Percentiles rank a stretch among this genome's conserved stretches.
These are phyloP conservation scores for Penicillium sp. DNA, from an alignment of 2,329 filamentous ascomycete genomes.

Conservation along the genomic window DNA sequence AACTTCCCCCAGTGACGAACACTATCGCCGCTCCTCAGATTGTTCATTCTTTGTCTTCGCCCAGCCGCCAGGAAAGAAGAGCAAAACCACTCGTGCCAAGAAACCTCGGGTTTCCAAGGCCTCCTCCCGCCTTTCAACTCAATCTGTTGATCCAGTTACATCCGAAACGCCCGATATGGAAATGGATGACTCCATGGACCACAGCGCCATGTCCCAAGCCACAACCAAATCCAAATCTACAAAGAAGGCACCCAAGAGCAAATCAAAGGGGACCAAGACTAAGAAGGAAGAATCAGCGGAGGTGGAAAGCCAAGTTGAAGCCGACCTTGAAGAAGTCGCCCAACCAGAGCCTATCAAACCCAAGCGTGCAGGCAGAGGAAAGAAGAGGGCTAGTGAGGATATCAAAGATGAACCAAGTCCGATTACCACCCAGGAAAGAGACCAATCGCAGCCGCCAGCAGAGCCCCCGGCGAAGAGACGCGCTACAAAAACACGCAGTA, in stretches of 20 bases:
- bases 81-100: slow-evolving; percentile 58
- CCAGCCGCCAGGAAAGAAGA: slow-evolving; percentile 50
- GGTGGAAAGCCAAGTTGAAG: slow-evolving; percentile 35
- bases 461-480: slow-evolving; percentile 59
- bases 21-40: slow-evolving; percentile 72
- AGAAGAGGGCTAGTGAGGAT: slow-evolving; percentile 64
- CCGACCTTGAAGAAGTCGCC: slow-evolving; percentile 29
- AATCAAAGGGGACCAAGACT: slow-evolving; percentile 37
- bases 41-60: slow-evolving; percentile 80
- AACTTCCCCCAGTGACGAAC: slow-evolving; percentile 67
- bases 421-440: slow-evolving; percentile 14
- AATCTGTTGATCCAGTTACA: slow-evolving; percentile 47
- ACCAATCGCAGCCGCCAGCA: slow-evolving; percentile 20
- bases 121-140: slow-evolving; percentile 60
- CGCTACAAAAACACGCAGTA: slow-evolving; percentile 54
- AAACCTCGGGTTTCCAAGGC: slow-evolving; percentile 66
- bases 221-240: slow-evolving; percentile 56
- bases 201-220: slow-evolving; percentile 54
- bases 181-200: slow-evolving; percentile 55
- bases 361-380: slow-evolving; percentile 48
- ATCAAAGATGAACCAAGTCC: slow-evolving; percentile 37
- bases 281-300: slow-evolving; percentile 48
- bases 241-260: slow-evolving; percentile 41
- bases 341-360: slow-evolving; percentile 36
- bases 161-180: slow-evolving; percentile 48